These are phyloP conservation scores for Ogataea hybrid DNA, from an alignment of 1,139 yeast species.

Conservation along the genomic window DNA sequence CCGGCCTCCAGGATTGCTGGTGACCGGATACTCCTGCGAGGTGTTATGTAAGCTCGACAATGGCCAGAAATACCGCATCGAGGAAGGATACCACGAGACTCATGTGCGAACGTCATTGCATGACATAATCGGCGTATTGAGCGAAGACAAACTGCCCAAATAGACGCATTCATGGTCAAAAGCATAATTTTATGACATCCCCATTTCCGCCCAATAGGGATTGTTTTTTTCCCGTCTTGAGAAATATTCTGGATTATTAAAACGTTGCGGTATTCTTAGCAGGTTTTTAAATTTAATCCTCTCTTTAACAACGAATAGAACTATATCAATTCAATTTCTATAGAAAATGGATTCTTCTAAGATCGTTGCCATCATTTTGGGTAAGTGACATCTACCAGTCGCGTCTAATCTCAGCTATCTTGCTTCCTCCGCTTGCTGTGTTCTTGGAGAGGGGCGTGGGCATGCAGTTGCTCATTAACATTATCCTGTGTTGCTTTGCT, in stretches of 20 bases:
- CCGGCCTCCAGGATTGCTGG: conserved; percentile 89
- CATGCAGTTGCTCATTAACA: conserved; percentile 58
- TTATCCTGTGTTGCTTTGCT: conserved; percentile 56
- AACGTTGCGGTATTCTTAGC: conserved; percentile 1
- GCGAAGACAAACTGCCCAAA: conserved; percentile 1
- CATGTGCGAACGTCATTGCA: background rate
- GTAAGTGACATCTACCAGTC: conserved; percentile 18
- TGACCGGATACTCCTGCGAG: conserved; percentile 78
- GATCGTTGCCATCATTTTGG: conserved; percentile 28
- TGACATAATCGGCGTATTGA: conserved; percentile 6
- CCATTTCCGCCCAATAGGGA: background rate
- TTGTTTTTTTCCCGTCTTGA: background rate
- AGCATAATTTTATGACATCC: background rate
- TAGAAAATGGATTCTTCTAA: conserved; percentile 25
- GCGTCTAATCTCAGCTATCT: conserved; percentile 41
- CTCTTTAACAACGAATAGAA: background rate
- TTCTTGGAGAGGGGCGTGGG: conserved; percentile 63
- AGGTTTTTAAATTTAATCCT: background rate
- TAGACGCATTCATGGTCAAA: background rate
- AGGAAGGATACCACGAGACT: conserved; percentile 48
- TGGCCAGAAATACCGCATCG: conserved; percentile 36
- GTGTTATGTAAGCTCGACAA: conserved; percentile 42
- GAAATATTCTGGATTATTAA: conserved; percentile 3
- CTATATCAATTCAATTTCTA: background rate
- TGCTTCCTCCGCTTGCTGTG: conserved; percentile 73